Evolutionary conservation across 2,329 filamentous ascomycete genomes (phyloP), one percentile per base, ranked within the genome.

Genomic region (Neopestalotiopsis sp.): DNA sequence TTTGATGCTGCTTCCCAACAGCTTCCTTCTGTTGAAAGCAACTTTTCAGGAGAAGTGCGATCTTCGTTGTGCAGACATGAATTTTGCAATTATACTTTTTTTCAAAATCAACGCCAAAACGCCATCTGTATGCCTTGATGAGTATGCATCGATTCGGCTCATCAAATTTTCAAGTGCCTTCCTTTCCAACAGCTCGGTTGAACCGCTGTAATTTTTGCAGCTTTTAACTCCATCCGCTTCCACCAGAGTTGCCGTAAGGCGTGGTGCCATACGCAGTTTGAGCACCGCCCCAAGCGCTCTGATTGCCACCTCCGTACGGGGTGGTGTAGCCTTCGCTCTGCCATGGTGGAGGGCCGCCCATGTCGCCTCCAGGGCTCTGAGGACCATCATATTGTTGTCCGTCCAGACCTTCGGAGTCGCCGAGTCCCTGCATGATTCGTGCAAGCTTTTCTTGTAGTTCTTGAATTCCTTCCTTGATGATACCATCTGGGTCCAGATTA

Each of bases 381-480:
- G 89, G 89, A 1, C 89, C 91, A 74, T 89, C 88, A 72, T 89
- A 89, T 69, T 87, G 86, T 38, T 61, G 59, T 71, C 86, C 88
- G 71, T 86, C 85, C 69, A 89, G 89, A 49, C 84, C 85, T 65
- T 88, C 86, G 61, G 81, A 81, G 65, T 85, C 84, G 71, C 82
- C 80, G 70, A 92, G 81, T 40, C 89, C 88, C 69, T 89, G 85
- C 70, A 97, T 91, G 52, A 98, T 88, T 4, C 86, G 87, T 2
- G 95, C 96, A 45, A 99, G 89, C 83, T 99, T 99, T 73, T 92
- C 89, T 80, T 98, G 96, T 68, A 99, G 84, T 34, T 94, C 92
- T 72, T 92, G 90, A 79, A 99, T 97, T 42, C 94, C 95, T 75
- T 94, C 90, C 75, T 95, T 91, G 65, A 99, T 90, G 74, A 98